Evolutionary conservation across 257 asterid species (phyloP).

Genomic region (Ophiorrhiza pumila): DNA sequence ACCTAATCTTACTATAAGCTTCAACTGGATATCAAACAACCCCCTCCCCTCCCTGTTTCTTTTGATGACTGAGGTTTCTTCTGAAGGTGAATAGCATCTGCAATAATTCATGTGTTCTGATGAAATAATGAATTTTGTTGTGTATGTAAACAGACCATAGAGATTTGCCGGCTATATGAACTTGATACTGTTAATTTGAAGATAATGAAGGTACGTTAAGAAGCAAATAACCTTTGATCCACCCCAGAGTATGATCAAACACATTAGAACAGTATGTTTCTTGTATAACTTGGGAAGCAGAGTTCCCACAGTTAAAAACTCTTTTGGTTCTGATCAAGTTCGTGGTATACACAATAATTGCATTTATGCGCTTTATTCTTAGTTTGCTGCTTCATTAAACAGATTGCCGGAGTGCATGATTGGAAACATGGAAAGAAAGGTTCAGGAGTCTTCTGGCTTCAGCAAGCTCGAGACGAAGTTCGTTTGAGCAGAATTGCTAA

Average conservation of each 20-base stretch:
- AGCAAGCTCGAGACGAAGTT: conserved; percentile 86
- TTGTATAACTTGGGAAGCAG: not conserved
- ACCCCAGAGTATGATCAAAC: not conserved
- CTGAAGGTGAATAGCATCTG: not conserved
- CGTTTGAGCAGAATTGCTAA: conserved; percentile 81
- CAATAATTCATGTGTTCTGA: conserved; percentile 9
- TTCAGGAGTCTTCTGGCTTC: conserved; percentile 92
- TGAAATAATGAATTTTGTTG: conserved; percentile 16
- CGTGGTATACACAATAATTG: not conserved
- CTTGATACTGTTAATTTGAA: conserved; percentile 56
- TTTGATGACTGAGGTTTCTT: not conserved
- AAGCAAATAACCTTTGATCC: conserved; percentile 9
- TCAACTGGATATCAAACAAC: not conserved
- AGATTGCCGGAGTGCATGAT: conserved; percentile 86
- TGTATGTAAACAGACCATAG: conserved; percentile 61
- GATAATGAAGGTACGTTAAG: conserved; percentile 75
- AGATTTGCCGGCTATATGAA: conserved; percentile 87
- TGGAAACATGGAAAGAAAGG: conserved; percentile 98
- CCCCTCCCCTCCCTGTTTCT: not conserved
- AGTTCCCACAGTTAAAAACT: not conserved
- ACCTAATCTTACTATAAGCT: not conserved
- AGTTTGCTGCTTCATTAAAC: conserved; percentile 23
- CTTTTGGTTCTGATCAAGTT: no score
- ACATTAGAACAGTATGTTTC: not conserved
- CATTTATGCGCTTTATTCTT: not conserved